Evolutionary conservation across 2,329 filamentous ascomycete species (phyloP).

Genomic region (Colletotrichum caudatum): DNA sequence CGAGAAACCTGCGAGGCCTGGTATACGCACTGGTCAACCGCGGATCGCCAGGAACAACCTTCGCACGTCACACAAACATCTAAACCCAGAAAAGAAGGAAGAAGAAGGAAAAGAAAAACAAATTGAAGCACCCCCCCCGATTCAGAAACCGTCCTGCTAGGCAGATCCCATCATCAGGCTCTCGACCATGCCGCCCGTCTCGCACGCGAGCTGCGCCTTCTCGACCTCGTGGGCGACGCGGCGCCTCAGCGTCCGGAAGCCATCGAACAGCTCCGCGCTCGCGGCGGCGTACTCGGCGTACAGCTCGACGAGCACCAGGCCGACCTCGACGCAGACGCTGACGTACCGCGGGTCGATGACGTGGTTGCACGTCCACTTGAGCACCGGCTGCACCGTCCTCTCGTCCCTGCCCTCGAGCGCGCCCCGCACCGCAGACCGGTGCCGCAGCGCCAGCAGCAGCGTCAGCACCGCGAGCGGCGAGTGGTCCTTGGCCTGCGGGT

Average conservation of each 20-base stretch:
- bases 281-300: conserved; percentile 85
- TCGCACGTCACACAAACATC: not conserved
- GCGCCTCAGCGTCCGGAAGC: conserved; percentile 76
- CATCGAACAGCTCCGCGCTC: conserved; percentile 77
- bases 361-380: conserved; percentile 85
- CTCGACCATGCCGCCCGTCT: conserved; percentile 90
- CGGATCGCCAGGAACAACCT: not conserved
- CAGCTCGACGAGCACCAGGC: conserved; percentile 84
- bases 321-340: conserved; percentile 83
- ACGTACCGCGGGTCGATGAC: conserved; percentile 87
- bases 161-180: conserved; percentile 66
- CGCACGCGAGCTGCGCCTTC: conserved; percentile 83
- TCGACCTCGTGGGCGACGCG: conserved; percentile 83
- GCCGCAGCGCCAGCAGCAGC: conserved; percentile 84
- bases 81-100: not conserved
- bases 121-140: not conserved
- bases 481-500: conserved; percentile 61
- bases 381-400: conserved; percentile 80
- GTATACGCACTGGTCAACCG: not conserved
- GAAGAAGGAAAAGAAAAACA: not conserved
- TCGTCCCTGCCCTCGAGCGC: conserved; percentile 87
- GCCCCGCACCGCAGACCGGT: conserved; percentile 85
- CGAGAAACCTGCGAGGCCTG: not conserved
- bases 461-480: conserved; percentile 74
- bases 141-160: conserved; percentile 39